phyloP scores from a whole-genome alignment of 1,284 basidiomycete species.

The Cerioporus squamosus region DNA sequence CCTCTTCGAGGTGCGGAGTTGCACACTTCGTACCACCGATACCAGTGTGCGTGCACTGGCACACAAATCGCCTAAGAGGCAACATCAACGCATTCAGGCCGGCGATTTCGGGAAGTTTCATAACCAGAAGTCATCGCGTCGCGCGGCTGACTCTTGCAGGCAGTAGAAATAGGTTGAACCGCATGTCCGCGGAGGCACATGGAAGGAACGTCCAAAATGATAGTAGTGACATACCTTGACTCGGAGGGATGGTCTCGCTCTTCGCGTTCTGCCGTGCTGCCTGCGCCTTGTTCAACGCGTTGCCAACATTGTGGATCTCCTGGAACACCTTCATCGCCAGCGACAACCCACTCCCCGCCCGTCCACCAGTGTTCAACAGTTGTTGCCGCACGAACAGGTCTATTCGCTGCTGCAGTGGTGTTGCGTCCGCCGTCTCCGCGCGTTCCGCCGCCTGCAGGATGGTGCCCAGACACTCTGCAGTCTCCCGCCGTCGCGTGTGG shows the following conservation, averaged over 20 bases:
- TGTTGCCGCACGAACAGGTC: conserved; percentile 57
- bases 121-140: too few species aligned
- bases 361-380: conserved; percentile 45
- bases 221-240: conserved; percentile 50
- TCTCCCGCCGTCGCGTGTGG: conserved; percentile 66
- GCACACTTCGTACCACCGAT: too few species aligned
- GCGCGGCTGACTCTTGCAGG: too few species aligned
- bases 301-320: conserved; percentile 63
- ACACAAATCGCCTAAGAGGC: too few species aligned
- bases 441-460: conserved; percentile 51
- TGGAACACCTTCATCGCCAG: conserved; percentile 62
- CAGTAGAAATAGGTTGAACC: neutral
- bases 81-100: too few species aligned
- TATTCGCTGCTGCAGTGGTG: conserved; percentile 51
- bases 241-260: conserved; percentile 60
- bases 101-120: too few species aligned
- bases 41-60: too few species aligned
- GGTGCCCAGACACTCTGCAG: conserved; percentile 66
- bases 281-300: conserved; percentile 55
- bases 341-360: conserved; percentile 37
- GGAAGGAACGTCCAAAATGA: too few species aligned
- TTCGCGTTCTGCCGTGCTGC: conserved; percentile 62
- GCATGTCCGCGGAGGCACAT: too few species aligned
- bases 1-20: too few species aligned
- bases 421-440: conserved; percentile 44